Conservation (phyloP, 2,329 filamentous ascomycete species). For the Penicillium sp. region DNA sequence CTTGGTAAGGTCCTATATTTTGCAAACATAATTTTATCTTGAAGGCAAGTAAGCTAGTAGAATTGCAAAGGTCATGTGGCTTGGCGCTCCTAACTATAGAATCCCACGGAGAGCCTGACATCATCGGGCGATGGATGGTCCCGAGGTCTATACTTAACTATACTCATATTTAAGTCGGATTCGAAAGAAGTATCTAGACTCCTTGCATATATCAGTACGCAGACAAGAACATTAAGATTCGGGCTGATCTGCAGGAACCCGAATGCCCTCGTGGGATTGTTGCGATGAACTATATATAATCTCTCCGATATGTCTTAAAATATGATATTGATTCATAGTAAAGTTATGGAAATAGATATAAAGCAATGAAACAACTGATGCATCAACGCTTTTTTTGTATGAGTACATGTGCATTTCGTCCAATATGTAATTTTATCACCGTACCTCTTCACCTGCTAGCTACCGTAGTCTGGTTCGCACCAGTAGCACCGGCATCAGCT, state of each 20-base stretch:
- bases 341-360: background rate
- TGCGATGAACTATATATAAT: background rate
- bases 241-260: slow-evolving; percentile 4
- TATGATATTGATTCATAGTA: background rate
- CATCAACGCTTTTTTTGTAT: slow-evolving; percentile 6
- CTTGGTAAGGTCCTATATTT: too few species aligned
- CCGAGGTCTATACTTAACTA: too few species aligned
- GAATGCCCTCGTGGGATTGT: background rate
- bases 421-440: background rate
- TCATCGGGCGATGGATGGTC: too few species aligned
- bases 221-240: background rate
- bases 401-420: slow-evolving; percentile 5
- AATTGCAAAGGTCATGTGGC: background rate
- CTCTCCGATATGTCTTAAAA: background rate
- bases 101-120: too few species aligned
- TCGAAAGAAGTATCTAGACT: too few species aligned
- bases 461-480: slow-evolving; percentile 2
- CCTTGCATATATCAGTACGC: background rate
- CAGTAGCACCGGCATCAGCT: slow-evolving; percentile 10
- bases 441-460: background rate
- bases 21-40: too few species aligned
- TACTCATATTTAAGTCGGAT: too few species aligned
- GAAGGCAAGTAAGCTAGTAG: too few species aligned
- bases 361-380: background rate
- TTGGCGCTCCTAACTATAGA: too few species aligned